A percentile compares a stretch with the other conserved stretches of the same genome.
phyloP scores from a whole-genome alignment of 257 asterid genomes.

The Solanum pennellii region DNA sequence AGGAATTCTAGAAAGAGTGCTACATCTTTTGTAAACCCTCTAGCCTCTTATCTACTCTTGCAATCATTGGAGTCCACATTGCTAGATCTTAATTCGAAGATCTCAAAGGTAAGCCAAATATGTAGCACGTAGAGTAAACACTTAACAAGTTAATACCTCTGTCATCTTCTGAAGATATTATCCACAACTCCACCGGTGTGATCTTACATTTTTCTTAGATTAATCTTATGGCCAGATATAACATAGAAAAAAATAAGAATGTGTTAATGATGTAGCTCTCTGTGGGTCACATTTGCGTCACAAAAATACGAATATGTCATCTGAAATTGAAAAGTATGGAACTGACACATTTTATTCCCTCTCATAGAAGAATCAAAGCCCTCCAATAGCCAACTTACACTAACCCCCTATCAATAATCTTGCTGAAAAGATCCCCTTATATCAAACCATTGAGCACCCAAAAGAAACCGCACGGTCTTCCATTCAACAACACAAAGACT shows the following conservation, averaged over 20 bases:
- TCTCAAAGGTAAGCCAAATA: not conserved
- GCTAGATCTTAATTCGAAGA: not conserved
- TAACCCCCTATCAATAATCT: not conserved
- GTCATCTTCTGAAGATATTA: not conserved
- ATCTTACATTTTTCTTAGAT: not conserved
- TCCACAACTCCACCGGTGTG: not conserved
- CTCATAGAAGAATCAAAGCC: not conserved
- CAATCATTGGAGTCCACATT: not conserved
- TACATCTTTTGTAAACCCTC: not conserved
- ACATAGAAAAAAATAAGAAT: not conserved
- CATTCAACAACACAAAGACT: not conserved
- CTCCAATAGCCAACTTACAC: not conserved
- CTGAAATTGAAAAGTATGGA: not conserved
- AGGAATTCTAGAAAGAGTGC: not conserved
- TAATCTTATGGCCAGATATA: not conserved
- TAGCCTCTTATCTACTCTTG: not conserved
- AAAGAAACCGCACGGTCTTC: not conserved
- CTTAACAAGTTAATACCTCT: not conserved
- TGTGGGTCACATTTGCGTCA: not conserved
- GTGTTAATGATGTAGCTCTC: not conserved
- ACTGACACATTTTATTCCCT: not conserved
- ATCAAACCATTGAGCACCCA: not conserved
- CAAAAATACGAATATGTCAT: no score
- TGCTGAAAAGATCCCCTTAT: not conserved
- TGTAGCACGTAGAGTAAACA: not conserved